Conservation (phyloP, 306 rosid species). For the Sophora flavescens region DNA sequence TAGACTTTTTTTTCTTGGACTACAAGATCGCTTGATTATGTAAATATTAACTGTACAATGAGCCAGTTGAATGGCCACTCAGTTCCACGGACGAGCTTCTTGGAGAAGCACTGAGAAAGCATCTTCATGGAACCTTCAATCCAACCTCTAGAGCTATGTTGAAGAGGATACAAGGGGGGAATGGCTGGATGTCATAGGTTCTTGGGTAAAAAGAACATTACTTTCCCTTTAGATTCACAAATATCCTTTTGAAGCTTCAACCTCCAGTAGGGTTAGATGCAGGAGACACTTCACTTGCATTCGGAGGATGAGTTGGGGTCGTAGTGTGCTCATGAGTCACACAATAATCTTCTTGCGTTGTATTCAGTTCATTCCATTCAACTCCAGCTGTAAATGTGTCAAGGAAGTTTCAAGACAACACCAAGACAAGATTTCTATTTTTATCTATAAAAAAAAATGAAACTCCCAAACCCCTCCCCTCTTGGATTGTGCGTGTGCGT, state of each 20-base stretch:
- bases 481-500: not conserved
- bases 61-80: slow-evolving; percentile 49
- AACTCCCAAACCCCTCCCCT: slow-evolving; percentile 38
- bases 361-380: slow-evolving; percentile 76
- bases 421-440: slow-evolving; percentile 11
- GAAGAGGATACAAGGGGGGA: slow-evolving; percentile 39
- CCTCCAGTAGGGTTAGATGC: slow-evolving; percentile 59
- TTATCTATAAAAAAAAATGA: not conserved
- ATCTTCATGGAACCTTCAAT: slow-evolving; percentile 60
- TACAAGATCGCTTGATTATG: slow-evolving; percentile 44
- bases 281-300: slow-evolving; percentile 59
- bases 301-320: slow-evolving; percentile 54
- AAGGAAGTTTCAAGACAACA: slow-evolving; percentile 52
- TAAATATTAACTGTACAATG: slow-evolving; percentile 72
- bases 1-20: slow-evolving; percentile 31
- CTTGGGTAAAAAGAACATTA: slow-evolving; percentile 35
- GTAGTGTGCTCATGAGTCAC: slow-evolving; percentile 53
- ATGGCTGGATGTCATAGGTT: slow-evolving; percentile 61
- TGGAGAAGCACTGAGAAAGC: slow-evolving; percentile 40
- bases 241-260: slow-evolving; percentile 47
- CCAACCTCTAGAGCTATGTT: slow-evolving; percentile 52
- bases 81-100: slow-evolving; percentile 40
- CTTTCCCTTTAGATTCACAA: slow-evolving; percentile 44
- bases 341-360: slow-evolving; percentile 65
- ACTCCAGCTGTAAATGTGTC: slow-evolving; percentile 65